phyloP scores from a whole-genome alignment of 1,284 basidiomycete species.

The Apiotrichum veenhuisii region DNA sequence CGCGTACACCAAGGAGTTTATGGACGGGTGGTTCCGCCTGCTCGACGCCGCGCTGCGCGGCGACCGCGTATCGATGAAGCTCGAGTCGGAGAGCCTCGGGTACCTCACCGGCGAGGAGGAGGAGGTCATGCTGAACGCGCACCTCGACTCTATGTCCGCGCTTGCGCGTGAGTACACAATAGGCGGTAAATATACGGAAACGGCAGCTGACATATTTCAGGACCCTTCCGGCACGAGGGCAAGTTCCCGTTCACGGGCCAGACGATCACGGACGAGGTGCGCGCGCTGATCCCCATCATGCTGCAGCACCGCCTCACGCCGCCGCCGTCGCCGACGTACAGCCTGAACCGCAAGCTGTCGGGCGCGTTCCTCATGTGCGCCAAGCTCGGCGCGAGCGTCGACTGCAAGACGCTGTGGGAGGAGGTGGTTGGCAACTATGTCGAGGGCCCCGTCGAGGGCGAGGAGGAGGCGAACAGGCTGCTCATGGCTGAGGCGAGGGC shows the following conservation, averaged over 20 bases:
- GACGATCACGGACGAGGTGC: constrained; percentile 49
- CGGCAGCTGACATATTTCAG: constrained; percentile 8
- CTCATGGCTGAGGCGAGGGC: constrained; percentile 5
- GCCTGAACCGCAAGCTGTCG: constrained; percentile 88
- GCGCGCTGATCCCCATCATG: constrained; percentile 82
- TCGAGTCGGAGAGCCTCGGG: constrained; percentile 73
- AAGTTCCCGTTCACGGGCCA: constrained; percentile 44
- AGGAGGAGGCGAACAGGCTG: constrained; percentile 24
- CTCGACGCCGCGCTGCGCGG: constrained; percentile 71
- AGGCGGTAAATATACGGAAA: not conserved
- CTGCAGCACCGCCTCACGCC: constrained; percentile 82
- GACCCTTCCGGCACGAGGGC: constrained; percentile 38
- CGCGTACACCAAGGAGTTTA: constrained; percentile 79
- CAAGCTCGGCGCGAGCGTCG: constrained; percentile 69
- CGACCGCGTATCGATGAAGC: constrained; percentile 66
- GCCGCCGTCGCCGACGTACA: constrained; percentile 91
- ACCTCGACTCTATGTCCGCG: constrained; percentile 76
- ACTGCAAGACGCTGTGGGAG: constrained; percentile 73
- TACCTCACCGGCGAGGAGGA: constrained; percentile 89
- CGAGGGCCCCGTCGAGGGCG: constrained; percentile 43
- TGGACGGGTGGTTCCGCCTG: constrained; percentile 79
- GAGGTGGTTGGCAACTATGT: constrained; percentile 41
- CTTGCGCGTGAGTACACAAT: constrained; percentile 30
- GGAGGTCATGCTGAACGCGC: constrained; percentile 80
- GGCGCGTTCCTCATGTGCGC: constrained; percentile 91